Conservation (phyloP, 2,329 filamentous ascomycete species). For the Fusarium illudens region DNA sequence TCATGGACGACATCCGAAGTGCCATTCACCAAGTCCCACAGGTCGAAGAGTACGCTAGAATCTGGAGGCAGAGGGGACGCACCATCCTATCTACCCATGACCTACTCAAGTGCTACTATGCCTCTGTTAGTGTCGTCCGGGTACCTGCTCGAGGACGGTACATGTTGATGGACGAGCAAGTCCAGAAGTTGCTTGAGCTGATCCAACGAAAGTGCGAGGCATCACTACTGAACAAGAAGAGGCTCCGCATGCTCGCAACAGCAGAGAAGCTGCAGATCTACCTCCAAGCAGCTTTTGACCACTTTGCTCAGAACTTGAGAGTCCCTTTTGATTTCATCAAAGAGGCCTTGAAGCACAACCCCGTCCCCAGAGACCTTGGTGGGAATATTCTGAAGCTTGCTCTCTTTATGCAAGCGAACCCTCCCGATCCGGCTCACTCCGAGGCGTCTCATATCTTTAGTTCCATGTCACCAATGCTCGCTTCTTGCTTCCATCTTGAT, state of each 20-base stretch:
- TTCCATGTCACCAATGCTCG: no score
- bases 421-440: no score
- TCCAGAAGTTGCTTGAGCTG: conserved; percentile 1
- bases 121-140: conserved; percentile 1
- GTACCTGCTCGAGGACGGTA: conserved; percentile 10
- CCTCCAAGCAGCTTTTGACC: conserved; percentile 1
- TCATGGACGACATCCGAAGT: no score
- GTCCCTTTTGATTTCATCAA: conserved; percentile 7
- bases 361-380: conserved; percentile 1
- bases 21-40: no score
- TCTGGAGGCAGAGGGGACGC: no score
- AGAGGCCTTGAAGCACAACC: background rate
- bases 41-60: no score
- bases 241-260: conserved; percentile 5
- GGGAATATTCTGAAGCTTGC: conserved; percentile 10
- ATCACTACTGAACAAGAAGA: conserved; percentile 4
- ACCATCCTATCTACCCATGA: background rate
- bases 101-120: conserved; percentile 11
- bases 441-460: no score
- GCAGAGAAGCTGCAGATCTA: conserved; percentile 5
- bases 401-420: conserved; percentile 1
- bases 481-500: no score
- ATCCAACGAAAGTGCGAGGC: background rate
- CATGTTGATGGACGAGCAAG: conserved; percentile 14
- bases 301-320: background rate